Conservation (phyloP, 768 basidiomycete genomes). For the Mycena maculata region DNA sequence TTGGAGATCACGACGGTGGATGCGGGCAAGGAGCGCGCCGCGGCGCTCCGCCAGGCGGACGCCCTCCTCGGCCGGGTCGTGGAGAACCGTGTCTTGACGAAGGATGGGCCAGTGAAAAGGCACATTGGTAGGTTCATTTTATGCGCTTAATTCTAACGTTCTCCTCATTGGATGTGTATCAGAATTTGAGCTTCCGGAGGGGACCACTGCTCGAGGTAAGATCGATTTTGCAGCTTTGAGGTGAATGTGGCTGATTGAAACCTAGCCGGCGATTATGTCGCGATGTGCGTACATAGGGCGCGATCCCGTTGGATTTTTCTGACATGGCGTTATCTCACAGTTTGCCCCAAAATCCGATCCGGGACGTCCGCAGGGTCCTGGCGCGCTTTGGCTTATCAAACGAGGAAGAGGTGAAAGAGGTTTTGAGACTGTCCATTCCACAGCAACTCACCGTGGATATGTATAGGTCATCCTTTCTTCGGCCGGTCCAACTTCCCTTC, state of each 20-base stretch:
- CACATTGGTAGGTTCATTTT: conserved; percentile 50
- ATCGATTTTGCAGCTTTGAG: background rate
- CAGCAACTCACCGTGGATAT: background rate
- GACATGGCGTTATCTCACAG: conserved; percentile 36
- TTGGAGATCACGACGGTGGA: conserved; percentile 47
- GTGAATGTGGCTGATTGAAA: background rate
- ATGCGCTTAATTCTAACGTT: background rate
- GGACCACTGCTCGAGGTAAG: conserved; percentile 45
- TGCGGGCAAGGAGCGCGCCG: conserved; percentile 47
- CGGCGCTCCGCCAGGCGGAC: conserved; percentile 51
- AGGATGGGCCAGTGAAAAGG: conserved; percentile 52
- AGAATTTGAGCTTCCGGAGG: conserved; percentile 56
- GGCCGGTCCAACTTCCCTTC: conserved; percentile 52
- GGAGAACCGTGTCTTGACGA: conserved; percentile 53
- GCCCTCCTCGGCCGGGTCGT: conserved; percentile 52
- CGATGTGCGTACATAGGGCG: conserved; percentile 48
- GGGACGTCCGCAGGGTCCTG: conserved; percentile 52
- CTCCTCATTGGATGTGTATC: background rate
- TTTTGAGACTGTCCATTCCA: background rate
- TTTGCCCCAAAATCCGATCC: conserved; percentile 53
- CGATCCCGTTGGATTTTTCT: background rate
- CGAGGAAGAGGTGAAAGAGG: conserved; percentile 49
- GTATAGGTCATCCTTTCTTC: conserved; percentile 51
- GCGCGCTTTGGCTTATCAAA: conserved; percentile 50
- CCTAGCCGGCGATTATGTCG: conserved; percentile 59